Percentiles rank a stretch among this genome's conserved stretches.
phyloP scores from a whole-genome alignment of 495 filamentous ascomycete species.

The Echria macrotheca region DNA sequence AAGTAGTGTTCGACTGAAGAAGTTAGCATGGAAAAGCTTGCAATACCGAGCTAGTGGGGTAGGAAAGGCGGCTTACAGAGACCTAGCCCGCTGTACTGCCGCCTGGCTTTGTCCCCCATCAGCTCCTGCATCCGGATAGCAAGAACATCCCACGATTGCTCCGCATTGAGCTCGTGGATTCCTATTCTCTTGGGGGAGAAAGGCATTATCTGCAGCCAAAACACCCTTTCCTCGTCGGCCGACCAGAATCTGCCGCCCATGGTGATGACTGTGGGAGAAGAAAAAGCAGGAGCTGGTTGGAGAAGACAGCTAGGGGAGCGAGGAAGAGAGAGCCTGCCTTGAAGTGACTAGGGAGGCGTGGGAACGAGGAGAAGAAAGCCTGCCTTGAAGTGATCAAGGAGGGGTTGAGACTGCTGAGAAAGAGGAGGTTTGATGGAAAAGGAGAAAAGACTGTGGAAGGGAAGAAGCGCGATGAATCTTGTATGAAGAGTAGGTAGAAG shows the following conservation, averaged over 20 bases:
- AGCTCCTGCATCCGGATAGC: constrained; percentile 25
- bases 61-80: constrained; percentile 41
- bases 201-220: constrained; percentile 35
- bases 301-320: neutral
- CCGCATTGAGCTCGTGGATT: constrained; percentile 15
- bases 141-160: constrained; percentile 29
- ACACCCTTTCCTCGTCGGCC: constrained; percentile 32
- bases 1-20: constrained; percentile 43
- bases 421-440: too few relatives aligned
- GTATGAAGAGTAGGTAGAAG: too few relatives aligned
- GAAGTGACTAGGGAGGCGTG: neutral
- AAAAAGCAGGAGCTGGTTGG: neutral
- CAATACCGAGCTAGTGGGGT: neutral
- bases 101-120: constrained; percentile 24
- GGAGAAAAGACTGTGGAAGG: too few relatives aligned
- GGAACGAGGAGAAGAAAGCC: neutral
- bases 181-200: constrained; percentile 33
- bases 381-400: neutral
- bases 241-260: constrained; percentile 43
- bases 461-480: too few relatives aligned
- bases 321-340: neutral
- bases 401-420: neutral
- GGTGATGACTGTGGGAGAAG: neutral
- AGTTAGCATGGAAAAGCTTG: constrained; percentile 12
- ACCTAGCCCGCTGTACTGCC: constrained; percentile 31